Base-by-base conservation (phyloP, 352 stramenopile species). In the Salisapilia sapeloensis region DNA sequence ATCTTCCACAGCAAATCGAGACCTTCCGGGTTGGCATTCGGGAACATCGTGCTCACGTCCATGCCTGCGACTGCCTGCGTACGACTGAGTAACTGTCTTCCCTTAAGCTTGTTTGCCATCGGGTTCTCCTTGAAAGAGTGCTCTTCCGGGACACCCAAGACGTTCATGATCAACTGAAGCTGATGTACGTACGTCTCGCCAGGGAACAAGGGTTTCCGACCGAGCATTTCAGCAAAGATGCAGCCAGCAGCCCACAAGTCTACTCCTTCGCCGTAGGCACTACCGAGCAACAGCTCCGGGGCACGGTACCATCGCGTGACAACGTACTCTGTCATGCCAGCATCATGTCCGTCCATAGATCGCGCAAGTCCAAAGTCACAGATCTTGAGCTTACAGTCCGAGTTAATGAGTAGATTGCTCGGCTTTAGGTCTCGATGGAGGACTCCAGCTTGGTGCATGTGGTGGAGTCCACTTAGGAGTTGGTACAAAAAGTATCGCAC, bases 371-470 rank as follows among this genome's bases (percentile, higher is more conserved):
- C 92, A 27, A 98, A 81, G 45, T 98, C 92, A 56, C 92, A 97
- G 44, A 98, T 94, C 54, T 97, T 97, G 24, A 98, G 65, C 48
- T 96, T 65, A 34, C 91, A 97, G 46, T 97, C 95, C 12, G 72
- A 89, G 45, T 91, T 91, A 40, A 89, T 81, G 23, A 91, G 72
- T 45, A 91, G 30, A 24, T 91, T 91, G 39, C 74, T 87, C 0
- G 76, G 76, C 48, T 91, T 91, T 5, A 91, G 42, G 45, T 91
- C 76, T 24, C 76, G 74, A 46, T 91, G 76, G 29, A 91, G 48
- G 26, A 91, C 71, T 12, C 74, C 76, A 12, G 70, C 71, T 17
- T 62, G 74, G 47, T 91, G 76, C 76, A 91, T 91, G 55, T 91
- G 74, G 36, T 64, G 67, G 35, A 91, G 47, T 2, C 77, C 79